phyloP scores from a whole-genome alignment of 441 rosid genomes.

The Melastoma candidum region DNA sequence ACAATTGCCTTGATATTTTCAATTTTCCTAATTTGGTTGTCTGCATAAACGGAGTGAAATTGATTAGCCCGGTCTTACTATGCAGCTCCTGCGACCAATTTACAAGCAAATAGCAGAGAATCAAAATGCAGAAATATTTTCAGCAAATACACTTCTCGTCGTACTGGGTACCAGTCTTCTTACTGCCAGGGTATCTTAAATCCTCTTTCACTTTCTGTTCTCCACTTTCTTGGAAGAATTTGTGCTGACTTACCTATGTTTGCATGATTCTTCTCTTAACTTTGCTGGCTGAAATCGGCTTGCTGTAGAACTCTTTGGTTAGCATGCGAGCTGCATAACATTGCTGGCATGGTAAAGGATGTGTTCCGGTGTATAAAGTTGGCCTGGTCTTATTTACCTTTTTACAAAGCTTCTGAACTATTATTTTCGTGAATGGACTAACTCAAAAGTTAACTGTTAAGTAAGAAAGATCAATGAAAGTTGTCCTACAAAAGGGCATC shows the following conservation, averaged over 20 bases:
- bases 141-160: constrained; percentile 94
- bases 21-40: not conserved
- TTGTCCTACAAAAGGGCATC: not conserved
- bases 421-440: too few relatives aligned
- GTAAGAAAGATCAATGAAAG: constrained; percentile 6
- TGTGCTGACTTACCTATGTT: too few relatives aligned
- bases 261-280: too few relatives aligned
- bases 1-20: too few relatives aligned
- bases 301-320: too few relatives aligned
- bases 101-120: constrained; percentile 98
- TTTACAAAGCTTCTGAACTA: too few relatives aligned
- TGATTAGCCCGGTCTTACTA: not conserved
- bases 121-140: constrained; percentile 96
- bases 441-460: too few relatives aligned
- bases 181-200: constrained; percentile 79
- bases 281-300: too few relatives aligned
- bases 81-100: constrained; percentile 96
- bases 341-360: too few relatives aligned
- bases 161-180: constrained; percentile 97
- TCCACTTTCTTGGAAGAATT: constrained; percentile 12
- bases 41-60: not conserved
- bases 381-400: too few relatives aligned
- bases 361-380: too few relatives aligned
- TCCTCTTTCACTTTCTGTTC: constrained; percentile 6
- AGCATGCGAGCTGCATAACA: too few relatives aligned